phyloP scores from a whole-genome alignment of 1,284 basidiomycete genomes.

The Leccinum griseonigrum region DNA sequence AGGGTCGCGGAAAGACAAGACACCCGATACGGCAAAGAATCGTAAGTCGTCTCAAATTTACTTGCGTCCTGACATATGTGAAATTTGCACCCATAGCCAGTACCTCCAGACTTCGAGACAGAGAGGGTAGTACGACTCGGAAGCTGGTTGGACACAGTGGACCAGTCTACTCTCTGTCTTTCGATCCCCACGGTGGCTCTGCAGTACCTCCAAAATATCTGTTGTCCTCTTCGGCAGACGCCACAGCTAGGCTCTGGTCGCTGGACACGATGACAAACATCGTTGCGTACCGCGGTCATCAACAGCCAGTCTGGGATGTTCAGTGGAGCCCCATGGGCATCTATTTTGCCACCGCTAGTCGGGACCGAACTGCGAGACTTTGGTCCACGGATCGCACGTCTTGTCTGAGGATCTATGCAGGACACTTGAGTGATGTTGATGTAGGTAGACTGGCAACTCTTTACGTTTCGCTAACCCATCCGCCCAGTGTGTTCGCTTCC shows the following conservation, averaged over 20 bases:
- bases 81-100: slow-evolving; percentile 41
- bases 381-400: slow-evolving; percentile 94
- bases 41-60: slow-evolving; percentile 41
- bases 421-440: slow-evolving; percentile 96
- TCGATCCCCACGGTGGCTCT: slow-evolving; percentile 90
- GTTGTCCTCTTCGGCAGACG: slow-evolving; percentile 92
- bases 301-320: slow-evolving; percentile 98
- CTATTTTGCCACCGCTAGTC: slow-evolving; percentile 96
- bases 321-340: slow-evolving; percentile 97
- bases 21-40: slow-evolving; percentile 64
- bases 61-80: not conserved
- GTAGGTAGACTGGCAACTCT: slow-evolving; percentile 49
- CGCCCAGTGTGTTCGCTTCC: slow-evolving; percentile 89
- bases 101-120: slow-evolving; percentile 69
- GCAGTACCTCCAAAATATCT: slow-evolving; percentile 84
- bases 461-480: slow-evolving; percentile 11
- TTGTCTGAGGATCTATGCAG: slow-evolving; percentile 91
- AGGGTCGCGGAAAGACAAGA: slow-evolving; percentile 75
- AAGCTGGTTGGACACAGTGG: slow-evolving; percentile 97
- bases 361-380: slow-evolving; percentile 92
- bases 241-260: slow-evolving; percentile 92
- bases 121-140: slow-evolving; percentile 78
- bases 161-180: slow-evolving; percentile 92
- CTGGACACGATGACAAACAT: slow-evolving; percentile 93
- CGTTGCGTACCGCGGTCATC: slow-evolving; percentile 93